Evolutionary conservation across 352 stramenopile genomes (phyloP).

Genomic region (Phytophthora europaea): DNA sequence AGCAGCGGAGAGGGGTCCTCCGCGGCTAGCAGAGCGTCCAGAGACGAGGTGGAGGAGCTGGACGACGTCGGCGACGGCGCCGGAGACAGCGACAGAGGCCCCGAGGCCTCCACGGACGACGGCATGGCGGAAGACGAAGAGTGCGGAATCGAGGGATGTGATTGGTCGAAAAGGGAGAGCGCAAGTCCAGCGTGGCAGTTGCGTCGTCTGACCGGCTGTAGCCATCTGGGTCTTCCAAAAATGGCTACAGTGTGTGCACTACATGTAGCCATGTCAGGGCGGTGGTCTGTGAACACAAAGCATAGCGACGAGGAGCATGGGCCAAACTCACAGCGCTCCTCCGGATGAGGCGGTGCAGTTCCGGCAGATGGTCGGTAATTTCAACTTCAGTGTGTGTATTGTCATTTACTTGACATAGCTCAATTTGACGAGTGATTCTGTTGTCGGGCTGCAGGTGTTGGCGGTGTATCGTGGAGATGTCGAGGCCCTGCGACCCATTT

Average conservation of each 20-base stretch:
- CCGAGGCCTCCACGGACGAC: conserved; percentile 8
- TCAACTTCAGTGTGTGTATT: background rate
- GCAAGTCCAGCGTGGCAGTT: too few species aligned
- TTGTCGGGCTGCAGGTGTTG: conserved; percentile 39
- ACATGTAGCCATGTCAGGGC: too few species aligned
- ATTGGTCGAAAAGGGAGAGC: background rate
- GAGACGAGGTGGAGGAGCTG: conserved; percentile 38
- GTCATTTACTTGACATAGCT: background rate
- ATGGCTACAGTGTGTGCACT: too few species aligned
- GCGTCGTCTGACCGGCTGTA: too few species aligned
- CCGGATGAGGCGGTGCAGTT: conserved; percentile 64
- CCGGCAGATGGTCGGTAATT: conserved; percentile 55
- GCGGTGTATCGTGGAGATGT: conserved; percentile 67
- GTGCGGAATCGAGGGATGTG: background rate
- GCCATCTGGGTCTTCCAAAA: background rate
- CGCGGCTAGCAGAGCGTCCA: conserved; percentile 41
- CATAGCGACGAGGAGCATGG: too few species aligned
- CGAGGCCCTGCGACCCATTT: conserved; percentile 48
- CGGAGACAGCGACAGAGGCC: conserved; percentile 25
- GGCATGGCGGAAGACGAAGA: conserved; percentile 9
- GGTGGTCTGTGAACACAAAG: too few species aligned
- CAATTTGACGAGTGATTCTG: background rate
- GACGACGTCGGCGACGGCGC: conserved; percentile 36
- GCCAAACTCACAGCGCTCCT: conserved; percentile 69
- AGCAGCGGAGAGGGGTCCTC: conserved; percentile 25